A percentile compares a stretch with the other conserved stretches of the same genome.
Evolutionary conservation across 2,329 filamentous ascomycete genomes (phyloP).

Genomic region (Aspergillus flavus): DNA sequence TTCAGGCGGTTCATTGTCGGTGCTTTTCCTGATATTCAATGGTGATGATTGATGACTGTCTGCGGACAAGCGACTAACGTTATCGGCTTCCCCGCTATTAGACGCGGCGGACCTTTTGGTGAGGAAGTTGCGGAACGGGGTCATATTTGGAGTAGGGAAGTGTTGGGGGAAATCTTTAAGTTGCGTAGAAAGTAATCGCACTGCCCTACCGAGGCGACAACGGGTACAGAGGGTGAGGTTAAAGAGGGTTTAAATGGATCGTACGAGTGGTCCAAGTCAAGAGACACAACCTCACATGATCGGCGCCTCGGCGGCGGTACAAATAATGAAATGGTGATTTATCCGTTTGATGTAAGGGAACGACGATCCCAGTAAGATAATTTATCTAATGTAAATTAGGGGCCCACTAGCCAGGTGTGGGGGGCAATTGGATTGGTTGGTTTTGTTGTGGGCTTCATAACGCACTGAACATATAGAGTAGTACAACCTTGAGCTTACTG

Average conservation of each 20-base stretch:
- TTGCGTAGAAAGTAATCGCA: slow-evolving; percentile 5
- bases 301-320: slow-evolving; percentile 18
- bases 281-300: slow-evolving; percentile 28
- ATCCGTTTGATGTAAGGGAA: slow-evolving; percentile 11
- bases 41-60: slow-evolving; percentile 48
- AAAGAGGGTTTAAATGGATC: slow-evolving; percentile 3
- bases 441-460: not conserved
- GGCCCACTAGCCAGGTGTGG: slow-evolving; percentile 1
- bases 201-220: slow-evolving; percentile 4
- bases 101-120: slow-evolving; percentile 58
- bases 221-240: slow-evolving; percentile 6
- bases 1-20: slow-evolving; percentile 69
- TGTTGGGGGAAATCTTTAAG: not conserved
- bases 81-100: slow-evolving; percentile 38
- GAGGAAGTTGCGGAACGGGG: slow-evolving; percentile 71
- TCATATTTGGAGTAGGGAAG: slow-evolving; percentile 17
- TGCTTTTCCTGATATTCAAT: slow-evolving; percentile 63
- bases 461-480: not conserved
- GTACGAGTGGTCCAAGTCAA: slow-evolving; percentile 3
- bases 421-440: not conserved
- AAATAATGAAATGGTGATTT: slow-evolving; percentile 18
- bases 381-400: slow-evolving; percentile 4
- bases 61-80: slow-evolving; percentile 50
- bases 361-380: not conserved
- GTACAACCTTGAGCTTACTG: not conserved